Conservation (phyloP, 225 moss, liverwort and hornwort genomes). For the Marchantia polymorpha region DNA sequence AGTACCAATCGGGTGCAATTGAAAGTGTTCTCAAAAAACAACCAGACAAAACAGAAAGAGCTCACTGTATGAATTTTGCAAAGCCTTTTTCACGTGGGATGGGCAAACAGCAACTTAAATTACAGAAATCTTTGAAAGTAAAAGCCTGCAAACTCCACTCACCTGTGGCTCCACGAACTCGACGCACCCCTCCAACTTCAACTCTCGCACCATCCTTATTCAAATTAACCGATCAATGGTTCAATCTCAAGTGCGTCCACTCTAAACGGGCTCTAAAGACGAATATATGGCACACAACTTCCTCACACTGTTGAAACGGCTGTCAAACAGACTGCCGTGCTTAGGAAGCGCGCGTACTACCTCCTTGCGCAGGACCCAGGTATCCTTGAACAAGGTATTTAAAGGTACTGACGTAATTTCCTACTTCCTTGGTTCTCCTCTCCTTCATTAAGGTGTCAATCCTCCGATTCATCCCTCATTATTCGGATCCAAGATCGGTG, state of each 20-base stretch:
- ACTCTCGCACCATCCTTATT: slow-evolving; percentile 45
- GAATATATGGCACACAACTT: neutral
- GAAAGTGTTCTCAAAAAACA: neutral
- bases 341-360: neutral
- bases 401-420: neutral
- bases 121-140: neutral
- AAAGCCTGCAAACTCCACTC: neutral
- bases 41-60: neutral
- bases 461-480: too few species aligned
- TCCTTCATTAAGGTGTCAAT: neutral
- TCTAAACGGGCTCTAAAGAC: neutral
- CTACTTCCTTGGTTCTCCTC: neutral
- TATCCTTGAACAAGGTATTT: neutral
- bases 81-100: neutral
- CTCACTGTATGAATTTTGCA: neutral
- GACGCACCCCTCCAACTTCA: slow-evolving; percentile 43
- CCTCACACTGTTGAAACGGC: neutral
- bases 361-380: neutral
- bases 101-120: neutral
- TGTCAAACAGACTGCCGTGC: neutral
- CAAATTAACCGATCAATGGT: slow-evolving; percentile 20
- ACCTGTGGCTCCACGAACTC: slow-evolving; percentile 50
- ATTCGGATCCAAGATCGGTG: too few species aligned
- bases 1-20: neutral
- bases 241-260: neutral